These are phyloP conservation scores for Chlamydomonas applanata DNA, from an alignment of 139 green algal genomes.

Conservation along the genomic window DNA sequence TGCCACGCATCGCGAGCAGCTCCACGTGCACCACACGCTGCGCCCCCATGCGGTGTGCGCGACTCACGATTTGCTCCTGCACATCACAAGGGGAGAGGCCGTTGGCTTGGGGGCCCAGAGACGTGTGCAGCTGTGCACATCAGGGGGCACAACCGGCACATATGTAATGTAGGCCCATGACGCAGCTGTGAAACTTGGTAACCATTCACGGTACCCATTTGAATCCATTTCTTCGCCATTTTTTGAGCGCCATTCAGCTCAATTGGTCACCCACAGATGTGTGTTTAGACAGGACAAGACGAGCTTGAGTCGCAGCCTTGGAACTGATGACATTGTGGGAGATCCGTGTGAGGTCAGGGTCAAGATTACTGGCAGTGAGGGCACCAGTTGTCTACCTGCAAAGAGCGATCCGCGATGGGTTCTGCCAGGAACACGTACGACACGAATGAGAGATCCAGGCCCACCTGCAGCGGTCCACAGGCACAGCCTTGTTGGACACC, in stretches of 20 bases:
- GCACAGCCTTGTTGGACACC: neutral
- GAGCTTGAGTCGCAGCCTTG: too few relatives aligned
- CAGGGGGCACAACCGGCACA: too few relatives aligned
- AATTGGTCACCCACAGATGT: too few relatives aligned
- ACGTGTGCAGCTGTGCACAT: too few relatives aligned
- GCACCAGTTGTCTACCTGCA: slow-evolving; percentile 24
- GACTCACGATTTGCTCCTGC: slow-evolving; percentile 65
- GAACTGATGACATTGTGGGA: too few relatives aligned
- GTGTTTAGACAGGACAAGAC: too few relatives aligned
- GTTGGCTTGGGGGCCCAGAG: too few relatives aligned
- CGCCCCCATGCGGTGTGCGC: slow-evolving; percentile 89
- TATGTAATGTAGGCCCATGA: too few relatives aligned
- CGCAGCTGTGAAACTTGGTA: too few relatives aligned
- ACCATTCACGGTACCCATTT: too few relatives aligned
- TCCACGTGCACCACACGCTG: slow-evolving; percentile 70
- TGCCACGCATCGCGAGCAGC: slow-evolving; percentile 79
- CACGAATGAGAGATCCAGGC: slow-evolving; percentile 91
- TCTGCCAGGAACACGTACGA: slow-evolving; percentile 92
- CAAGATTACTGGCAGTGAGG: neutral
- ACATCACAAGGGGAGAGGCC: neutral
- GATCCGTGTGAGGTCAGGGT: neutral
- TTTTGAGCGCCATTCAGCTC: too few relatives aligned
- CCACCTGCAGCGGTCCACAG: slow-evolving; percentile 50
- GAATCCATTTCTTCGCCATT: too few relatives aligned
- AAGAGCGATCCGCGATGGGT: slow-evolving; percentile 74